phyloP scores from a whole-genome alignment of 2,329 filamentous ascomycete species.

The Bipolaris zeicola region DNA sequence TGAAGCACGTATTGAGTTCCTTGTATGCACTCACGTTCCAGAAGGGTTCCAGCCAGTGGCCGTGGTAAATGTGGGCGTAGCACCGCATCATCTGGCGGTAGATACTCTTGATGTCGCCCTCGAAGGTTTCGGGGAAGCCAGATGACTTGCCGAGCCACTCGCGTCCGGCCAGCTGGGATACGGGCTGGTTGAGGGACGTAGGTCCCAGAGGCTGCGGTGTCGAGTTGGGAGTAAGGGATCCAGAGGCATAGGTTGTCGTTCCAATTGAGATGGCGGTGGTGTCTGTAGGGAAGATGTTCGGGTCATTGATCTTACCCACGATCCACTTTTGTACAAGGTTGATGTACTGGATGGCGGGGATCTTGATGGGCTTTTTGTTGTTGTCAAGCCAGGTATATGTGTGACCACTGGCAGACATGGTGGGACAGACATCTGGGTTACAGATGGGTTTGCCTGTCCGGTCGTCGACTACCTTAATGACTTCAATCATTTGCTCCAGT shows the following conservation, averaged over 20 bases:
- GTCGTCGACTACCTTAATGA: constrained; percentile 84
- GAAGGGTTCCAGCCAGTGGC: constrained; percentile 58
- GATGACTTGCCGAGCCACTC: constrained; percentile 89
- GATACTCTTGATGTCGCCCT: constrained; percentile 77
- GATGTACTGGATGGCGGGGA: constrained; percentile 92
- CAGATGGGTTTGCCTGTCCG: constrained; percentile 77
- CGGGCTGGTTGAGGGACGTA: constrained; percentile 57
- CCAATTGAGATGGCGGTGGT: constrained; percentile 71
- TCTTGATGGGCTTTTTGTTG: constrained; percentile 84
- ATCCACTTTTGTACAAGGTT: constrained; percentile 97
- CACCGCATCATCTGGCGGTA: constrained; percentile 62
- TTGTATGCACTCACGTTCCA: constrained; percentile 56
- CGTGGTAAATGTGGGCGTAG: constrained; percentile 60
- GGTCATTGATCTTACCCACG: constrained; percentile 91
- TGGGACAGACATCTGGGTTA: constrained; percentile 81
- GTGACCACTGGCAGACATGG: constrained; percentile 92
- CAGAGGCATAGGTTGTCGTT: constrained; percentile 62
- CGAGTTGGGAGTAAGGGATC: constrained; percentile 55
- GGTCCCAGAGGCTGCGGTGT: constrained; percentile 54
- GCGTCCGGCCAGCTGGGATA: constrained; percentile 69
- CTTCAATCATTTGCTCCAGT: constrained; percentile 85
- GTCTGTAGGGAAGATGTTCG: constrained; percentile 87
- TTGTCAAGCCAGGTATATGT: constrained; percentile 97
- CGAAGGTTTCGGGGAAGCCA: constrained; percentile 63
- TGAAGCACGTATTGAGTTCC: constrained; percentile 60